A percentile compares a stretch with the other conserved stretches of the same genome.
Conservation (phyloP, 163 green algal species). For the Scenedesmus sp. region DNA sequence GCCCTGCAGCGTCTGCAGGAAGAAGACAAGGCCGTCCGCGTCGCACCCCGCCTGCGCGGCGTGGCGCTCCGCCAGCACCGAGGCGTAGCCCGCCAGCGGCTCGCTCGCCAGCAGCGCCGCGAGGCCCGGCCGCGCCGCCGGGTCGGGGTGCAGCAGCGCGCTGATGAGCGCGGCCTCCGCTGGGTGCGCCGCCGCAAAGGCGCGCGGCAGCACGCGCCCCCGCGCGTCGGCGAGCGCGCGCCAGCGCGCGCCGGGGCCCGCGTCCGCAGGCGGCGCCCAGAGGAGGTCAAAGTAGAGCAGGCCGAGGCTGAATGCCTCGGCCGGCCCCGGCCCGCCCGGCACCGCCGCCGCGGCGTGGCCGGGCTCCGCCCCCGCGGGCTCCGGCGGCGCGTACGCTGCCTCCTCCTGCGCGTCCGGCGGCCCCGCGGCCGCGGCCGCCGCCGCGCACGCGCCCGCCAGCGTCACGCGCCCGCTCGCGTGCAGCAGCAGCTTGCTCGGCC, state of each 20-base stretch:
- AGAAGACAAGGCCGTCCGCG: slow-evolving; percentile 56
- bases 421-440: not conserved
- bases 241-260: not conserved
- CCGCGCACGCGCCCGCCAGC: not conserved
- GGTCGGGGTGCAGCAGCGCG: slow-evolving; percentile 76
- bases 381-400: slow-evolving; percentile 3
- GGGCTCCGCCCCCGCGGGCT: not conserved
- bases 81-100: slow-evolving; percentile 49
- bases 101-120: slow-evolving; percentile 59
- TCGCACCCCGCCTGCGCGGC: slow-evolving; percentile 24
- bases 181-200: slow-evolving; percentile 59
- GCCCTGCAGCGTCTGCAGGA: slow-evolving; percentile 57
- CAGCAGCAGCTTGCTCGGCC: slow-evolving; percentile 39
- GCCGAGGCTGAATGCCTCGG: slow-evolving; percentile 75
- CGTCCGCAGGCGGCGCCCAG: slow-evolving; percentile 32
- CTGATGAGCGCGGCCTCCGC: slow-evolving; percentile 72
- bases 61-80: slow-evolving; percentile 39
- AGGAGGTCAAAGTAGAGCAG: slow-evolving; percentile 85
- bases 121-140: slow-evolving; percentile 63
- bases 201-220: slow-evolving; percentile 65
- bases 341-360: not conserved
- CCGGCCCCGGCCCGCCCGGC: not conserved
- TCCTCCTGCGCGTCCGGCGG: slow-evolving; percentile 19
- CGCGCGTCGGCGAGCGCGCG: slow-evolving; percentile 62
- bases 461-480: slow-evolving; percentile 20